Percentiles rank a stretch among this genome's conserved stretches.
Evolutionary conservation across 116 monocot species (phyloP).

Genomic region (Trichopus zeylanicus): DNA sequence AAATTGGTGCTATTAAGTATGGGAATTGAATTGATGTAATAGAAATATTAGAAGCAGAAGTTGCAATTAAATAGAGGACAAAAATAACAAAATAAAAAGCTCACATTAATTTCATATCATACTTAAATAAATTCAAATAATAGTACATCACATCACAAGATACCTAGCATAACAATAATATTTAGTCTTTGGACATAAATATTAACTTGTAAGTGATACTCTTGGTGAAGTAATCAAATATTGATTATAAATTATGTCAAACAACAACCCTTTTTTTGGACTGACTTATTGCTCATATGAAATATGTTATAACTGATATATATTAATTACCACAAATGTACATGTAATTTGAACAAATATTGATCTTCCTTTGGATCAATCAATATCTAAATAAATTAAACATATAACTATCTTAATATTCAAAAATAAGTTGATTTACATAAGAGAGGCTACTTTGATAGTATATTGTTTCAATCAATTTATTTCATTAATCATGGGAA

Average conservation of each 20-base stretch:
- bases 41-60: background rate
- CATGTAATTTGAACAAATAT: background rate
- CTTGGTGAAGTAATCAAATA: background rate
- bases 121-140: background rate
- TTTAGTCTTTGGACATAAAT: background rate
- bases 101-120: no score
- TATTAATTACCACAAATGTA: background rate
- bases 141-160: background rate
- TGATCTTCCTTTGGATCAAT: background rate
- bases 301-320: background rate
- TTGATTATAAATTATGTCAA: background rate
- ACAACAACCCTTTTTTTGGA: background rate
- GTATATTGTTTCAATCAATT: no score
- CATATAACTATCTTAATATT: no score
- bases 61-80: background rate
- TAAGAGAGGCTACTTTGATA: no score
- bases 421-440: no score
- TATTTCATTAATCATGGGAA: no score
- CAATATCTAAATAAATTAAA: no score
- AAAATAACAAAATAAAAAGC: background rate
- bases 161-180: background rate
- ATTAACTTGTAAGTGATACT: background rate
- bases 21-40: background rate
- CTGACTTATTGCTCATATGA: background rate
- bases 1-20: conserved; percentile 8